Evolutionary conservation across 495 filamentous ascomycete genomes (phyloP).

Genomic region (Schizothecium vesticola): DNA sequence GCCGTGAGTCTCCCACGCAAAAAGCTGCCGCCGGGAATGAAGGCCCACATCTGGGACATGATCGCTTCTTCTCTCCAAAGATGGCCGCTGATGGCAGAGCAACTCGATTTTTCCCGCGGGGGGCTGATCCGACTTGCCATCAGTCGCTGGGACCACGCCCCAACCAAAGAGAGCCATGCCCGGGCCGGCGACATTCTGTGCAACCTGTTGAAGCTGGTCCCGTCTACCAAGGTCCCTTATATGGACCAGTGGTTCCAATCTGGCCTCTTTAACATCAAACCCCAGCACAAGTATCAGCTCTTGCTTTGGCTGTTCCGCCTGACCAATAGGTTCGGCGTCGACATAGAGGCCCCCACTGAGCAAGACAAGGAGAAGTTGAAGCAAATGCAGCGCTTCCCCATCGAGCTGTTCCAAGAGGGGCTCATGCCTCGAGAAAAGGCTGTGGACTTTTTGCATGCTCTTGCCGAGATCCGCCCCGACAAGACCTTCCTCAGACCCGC

Average conservation of each 20-base stretch:
- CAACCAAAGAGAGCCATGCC: background rate
- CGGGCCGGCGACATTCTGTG: background rate
- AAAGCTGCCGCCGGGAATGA: background rate
- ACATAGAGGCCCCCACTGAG: constrained; percentile 2
- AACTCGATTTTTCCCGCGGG: background rate
- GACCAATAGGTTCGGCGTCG: constrained; percentile 5
- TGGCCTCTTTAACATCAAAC: background rate
- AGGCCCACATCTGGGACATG: background rate
- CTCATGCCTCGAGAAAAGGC: background rate
- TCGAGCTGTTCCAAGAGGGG: constrained; percentile 2
- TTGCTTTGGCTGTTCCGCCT: constrained; percentile 5
- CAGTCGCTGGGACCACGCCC: constrained; percentile 2
- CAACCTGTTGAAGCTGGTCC: background rate
- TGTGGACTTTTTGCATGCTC: background rate
- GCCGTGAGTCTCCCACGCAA: constrained; percentile 1
- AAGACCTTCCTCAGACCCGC: background rate
- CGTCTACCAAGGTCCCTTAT: background rate
- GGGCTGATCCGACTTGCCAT: background rate
- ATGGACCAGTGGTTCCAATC: background rate
- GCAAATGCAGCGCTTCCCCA: background rate
- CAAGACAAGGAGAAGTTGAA: constrained; percentile 10
- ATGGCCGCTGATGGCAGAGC: constrained; percentile 1
- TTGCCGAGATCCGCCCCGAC: background rate
- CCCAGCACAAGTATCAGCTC: constrained; percentile 4
- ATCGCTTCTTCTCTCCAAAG: constrained; percentile 4